Evolutionary conservation across 1,139 yeast genomes (phyloP), one percentile per base, ranked within the genome.

Genomic region (Yamadazyma epiphylla): DNA sequence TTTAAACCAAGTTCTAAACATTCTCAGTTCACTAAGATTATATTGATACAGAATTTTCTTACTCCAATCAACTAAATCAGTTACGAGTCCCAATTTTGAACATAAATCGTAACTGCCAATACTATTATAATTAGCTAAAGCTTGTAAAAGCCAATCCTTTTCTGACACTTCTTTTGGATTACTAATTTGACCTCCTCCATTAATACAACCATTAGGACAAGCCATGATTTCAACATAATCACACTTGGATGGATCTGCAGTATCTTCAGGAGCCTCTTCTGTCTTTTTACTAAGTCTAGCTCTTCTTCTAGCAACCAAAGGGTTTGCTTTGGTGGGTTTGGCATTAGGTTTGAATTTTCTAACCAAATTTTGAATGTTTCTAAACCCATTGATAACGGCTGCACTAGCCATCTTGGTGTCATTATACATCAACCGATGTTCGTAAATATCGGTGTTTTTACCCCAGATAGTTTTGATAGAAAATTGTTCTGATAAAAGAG

Each of bases 141-240:
- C 64, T 19, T 50, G 42, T 4, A 42, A 40, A 12, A 69, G 43
- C 79, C 79, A 74, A 11, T 59, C 64, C 39, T 68, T 70, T 24
- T 61, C 64, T 8, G 41, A 28, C 0, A 49, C 41, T 3, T 48
- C 58, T 1, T 37, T 33, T 0, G 84, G 77, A 20, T 73, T 63
- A 13, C 73, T 66, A 22, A 85, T 79, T 48, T 88, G 91, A 0
- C 99, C 99, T 12, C 98, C 97, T 6, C 99, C 99, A 49, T 91
- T 91, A 35, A 89, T 84, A 50, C 98, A 91, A 1, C 98, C 99
- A 22, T 86, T 87, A 3, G 98, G 98, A 54, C 98, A 91, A 1
- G 98, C 98, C 96, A 88, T 89, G 22, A 91, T 84, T 48, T 91
- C 98, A 4, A 91, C 87, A 47, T 84, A 86, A 42, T 87, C 94